These are phyloP conservation scores for Metschnikowia borealis DNA, from an alignment of 805 yeast genomes.

Conservation along the genomic window DNA sequence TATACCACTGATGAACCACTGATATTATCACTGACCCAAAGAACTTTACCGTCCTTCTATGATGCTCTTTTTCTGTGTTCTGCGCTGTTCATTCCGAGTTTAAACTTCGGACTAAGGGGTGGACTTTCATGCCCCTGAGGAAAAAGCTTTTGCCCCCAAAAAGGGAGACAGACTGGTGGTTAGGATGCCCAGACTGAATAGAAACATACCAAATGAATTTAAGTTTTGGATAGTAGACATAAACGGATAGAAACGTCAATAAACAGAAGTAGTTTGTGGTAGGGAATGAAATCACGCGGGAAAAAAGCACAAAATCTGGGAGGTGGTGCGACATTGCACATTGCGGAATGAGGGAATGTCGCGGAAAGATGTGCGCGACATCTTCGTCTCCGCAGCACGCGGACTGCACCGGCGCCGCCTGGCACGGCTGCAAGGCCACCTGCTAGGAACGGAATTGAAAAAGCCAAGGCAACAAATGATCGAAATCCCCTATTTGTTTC, in stretches of 20 bases:
- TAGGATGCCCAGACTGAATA: not conserved
- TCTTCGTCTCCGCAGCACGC: not conserved
- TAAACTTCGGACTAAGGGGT: no score
- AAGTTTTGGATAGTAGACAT: slow-evolving; percentile 92
- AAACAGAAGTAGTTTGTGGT: slow-evolving; percentile 8
- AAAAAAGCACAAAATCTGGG: not conserved
- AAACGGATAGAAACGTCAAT: slow-evolving; percentile 22
- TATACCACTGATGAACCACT: no score
- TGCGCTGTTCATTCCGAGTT: no score
- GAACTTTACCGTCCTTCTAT: no score
- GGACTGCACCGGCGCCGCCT: not conserved
- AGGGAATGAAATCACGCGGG: not conserved
- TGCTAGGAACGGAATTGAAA: no score
- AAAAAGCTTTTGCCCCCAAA: not conserved
- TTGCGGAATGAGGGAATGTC: slow-evolving; percentile 2
- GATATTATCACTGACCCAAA: no score
- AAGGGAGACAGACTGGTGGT: not conserved
- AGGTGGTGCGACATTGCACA: slow-evolving; percentile 2
- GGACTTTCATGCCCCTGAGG: not conserved
- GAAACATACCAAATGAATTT: slow-evolving; percentile 61
- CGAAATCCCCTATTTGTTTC: no score
- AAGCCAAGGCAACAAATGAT: no score
- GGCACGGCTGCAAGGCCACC: not conserved
- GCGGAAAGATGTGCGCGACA: not conserved
- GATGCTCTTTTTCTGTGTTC: no score